Base-by-base conservation (phyloP, 1,284 basidiomycete species). In the Microbotryum silenes-acaulis region DNA sequence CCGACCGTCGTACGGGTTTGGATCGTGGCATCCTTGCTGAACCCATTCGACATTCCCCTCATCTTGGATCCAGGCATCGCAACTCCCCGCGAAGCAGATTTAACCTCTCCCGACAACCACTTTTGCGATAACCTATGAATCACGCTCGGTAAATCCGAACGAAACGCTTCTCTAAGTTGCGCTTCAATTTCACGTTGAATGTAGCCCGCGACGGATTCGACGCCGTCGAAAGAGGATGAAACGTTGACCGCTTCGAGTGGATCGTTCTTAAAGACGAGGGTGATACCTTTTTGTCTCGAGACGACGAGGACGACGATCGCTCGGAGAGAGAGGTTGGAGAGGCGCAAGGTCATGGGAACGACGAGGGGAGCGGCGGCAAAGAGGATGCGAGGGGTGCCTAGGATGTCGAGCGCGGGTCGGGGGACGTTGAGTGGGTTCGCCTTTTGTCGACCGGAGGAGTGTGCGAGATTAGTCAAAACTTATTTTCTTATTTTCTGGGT, bases 241-340 rank as follows among this genome's bases (percentile, higher is more conserved):
- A 99, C 97, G 73, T 97, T 89, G 59, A 98, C 91, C 71, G 92
- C 91, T 77, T 99, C 93, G 23, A 98, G 82, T 0, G 96, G 96
- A 76, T 99, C 96, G 60, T 97, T 98, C 79, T 98, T 98, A 85
- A 99, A 99, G 27, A 98, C 96, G 52, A 98, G 84, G 0, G 96
- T 98, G 75, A 98, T 97, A 54, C 96, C 96, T 73, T 97, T 97
- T 74, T 88, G 88, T 68, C 90, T 90, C 29, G 92, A 97, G 58
- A 98, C 90, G 71, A 98, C 93, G 53, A 98, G 85, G 65, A 98
- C 94, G 70, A 99, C 89, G 72, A 97, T 97, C 42, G 94, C 96
- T 70, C 86, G 87, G 44, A 99, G 85, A 67, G 87, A 87, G 75
- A 99, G 89, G 71, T 89, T 84, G 6, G 91, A 97, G 8, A 99